Conservation (phyloP, 2,329 filamentous ascomycete species). For the Pseudophaeomoniella oleicola region DNA sequence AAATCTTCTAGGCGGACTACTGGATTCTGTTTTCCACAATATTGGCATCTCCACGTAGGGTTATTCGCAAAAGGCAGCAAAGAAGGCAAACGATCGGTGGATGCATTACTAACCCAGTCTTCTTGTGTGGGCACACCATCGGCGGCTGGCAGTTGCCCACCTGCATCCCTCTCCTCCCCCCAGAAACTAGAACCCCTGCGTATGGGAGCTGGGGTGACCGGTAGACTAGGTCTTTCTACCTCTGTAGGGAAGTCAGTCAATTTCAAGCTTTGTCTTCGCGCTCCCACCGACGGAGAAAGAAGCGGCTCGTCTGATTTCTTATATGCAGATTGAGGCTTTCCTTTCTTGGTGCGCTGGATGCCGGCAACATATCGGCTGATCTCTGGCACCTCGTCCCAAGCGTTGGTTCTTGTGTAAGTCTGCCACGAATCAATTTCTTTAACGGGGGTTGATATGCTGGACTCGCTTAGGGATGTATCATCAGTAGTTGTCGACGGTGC, state of each 20-base stretch:
- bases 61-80: slow-evolving; percentile 5
- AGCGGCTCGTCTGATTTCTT: slow-evolving; percentile 6
- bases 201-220: slow-evolving; percentile 77
- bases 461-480: slow-evolving; percentile 5
- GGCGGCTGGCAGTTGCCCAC: slow-evolving; percentile 53
- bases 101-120: slow-evolving; percentile 72
- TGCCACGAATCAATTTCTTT: slow-evolving; percentile 48
- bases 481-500: slow-evolving; percentile 8
- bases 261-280: slow-evolving; percentile 43
- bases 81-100: slow-evolving; percentile 8
- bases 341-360: slow-evolving; percentile 47
- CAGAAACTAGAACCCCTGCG: slow-evolving; percentile 49
- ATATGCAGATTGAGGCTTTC: slow-evolving; percentile 27
- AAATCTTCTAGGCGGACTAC: slow-evolving; percentile 55
- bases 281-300: slow-evolving; percentile 9
- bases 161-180: slow-evolving; percentile 43
- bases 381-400: slow-evolving; percentile 82
- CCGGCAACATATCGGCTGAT: slow-evolving; percentile 78
- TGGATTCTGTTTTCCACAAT: slow-evolving; percentile 48
- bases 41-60: slow-evolving; percentile 13
- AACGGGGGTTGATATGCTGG: slow-evolving; percentile 5
- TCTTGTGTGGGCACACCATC: slow-evolving; percentile 74
- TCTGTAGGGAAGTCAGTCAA: slow-evolving; percentile 80
- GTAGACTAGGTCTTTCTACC: slow-evolving; percentile 69
- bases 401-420: slow-evolving; percentile 62